Conservation (phyloP, 1,284 basidiomycete species). For the Naganishia liquefaciens region DNA sequence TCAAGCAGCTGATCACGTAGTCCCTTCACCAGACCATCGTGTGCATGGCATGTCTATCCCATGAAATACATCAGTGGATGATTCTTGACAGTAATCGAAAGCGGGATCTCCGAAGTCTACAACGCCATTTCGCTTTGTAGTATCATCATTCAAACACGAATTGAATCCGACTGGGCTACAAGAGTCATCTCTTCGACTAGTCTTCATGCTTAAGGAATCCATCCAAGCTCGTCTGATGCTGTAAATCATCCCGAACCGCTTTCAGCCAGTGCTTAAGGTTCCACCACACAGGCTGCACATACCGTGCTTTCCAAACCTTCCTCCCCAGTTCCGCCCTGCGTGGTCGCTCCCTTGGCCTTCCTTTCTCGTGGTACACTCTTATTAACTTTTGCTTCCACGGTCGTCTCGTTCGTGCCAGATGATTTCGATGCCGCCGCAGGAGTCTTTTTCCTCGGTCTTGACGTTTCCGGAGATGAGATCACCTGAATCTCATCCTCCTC, state of each 20-base stretch:
- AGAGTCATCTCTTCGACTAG: background rate
- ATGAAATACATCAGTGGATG: too few species aligned
- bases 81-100: too few species aligned
- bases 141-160: too few species aligned
- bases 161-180: too few species aligned
- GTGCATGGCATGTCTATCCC: too few species aligned
- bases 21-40: too few species aligned
- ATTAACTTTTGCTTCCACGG: background rate
- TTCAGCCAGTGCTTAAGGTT: background rate
- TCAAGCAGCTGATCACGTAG: too few species aligned
- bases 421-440: too few species aligned
- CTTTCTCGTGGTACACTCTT: slow-evolving; percentile 1
- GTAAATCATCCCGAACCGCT: background rate
- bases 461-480: slow-evolving; percentile 4
- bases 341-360: slow-evolving; percentile 4
- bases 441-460: too few species aligned
- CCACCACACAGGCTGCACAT: background rate
- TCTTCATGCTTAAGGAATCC: slow-evolving; percentile 26
- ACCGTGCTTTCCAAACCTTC: slow-evolving; percentile 20
- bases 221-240: slow-evolving; percentile 29
- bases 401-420: background rate
- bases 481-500: slow-evolving; percentile 9
- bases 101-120: too few species aligned
- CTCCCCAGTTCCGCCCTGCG: slow-evolving; percentile 1
- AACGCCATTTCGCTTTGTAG: too few species aligned